A percentile compares a stretch with the other conserved stretches of the same genome.
These are phyloP conservation scores for Zasmidium angulare DNA, from an alignment of 2,329 filamentous ascomycete species.

Conservation along the genomic window DNA sequence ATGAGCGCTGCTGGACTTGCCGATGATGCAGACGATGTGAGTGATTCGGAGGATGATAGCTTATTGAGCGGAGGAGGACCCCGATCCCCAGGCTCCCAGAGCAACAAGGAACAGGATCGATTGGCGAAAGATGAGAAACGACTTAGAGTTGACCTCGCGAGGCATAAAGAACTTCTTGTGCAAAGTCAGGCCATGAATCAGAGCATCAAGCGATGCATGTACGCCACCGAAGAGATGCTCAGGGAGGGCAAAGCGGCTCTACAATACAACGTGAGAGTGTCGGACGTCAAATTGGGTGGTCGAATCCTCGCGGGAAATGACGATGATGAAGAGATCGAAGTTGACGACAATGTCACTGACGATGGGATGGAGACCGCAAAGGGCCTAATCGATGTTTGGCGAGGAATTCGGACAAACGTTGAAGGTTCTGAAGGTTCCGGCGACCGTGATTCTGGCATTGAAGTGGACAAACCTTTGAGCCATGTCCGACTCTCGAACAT, in stretches of 20 bases:
- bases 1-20: conserved; percentile 22
- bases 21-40: conserved; percentile 27
- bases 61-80: conserved; percentile 32
- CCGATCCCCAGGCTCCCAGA: conserved; percentile 39
- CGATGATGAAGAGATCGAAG: conserved; percentile 30
- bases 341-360: conserved; percentile 21
- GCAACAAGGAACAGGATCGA: conserved; percentile 50
- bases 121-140: conserved; percentile 77
- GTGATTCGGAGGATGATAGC: conserved; percentile 30
- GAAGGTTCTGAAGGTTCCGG: conserved; percentile 27
- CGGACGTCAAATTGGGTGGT: conserved; percentile 78
- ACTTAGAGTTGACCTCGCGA: conserved; percentile 79
- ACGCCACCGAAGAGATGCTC: conserved; percentile 88
- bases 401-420: conserved; percentile 19
- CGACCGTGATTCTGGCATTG: conserved; percentile 36
- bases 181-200: conserved; percentile 96
- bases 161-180: conserved; percentile 82
- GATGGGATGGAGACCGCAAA: conserved; percentile 25
- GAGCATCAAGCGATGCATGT: conserved; percentile 83
- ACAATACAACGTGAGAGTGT: conserved; percentile 74
- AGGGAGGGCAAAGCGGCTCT: conserved; percentile 84
- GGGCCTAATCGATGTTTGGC: conserved; percentile 30
- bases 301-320: conserved; percentile 69
- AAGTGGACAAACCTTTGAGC: conserved; percentile 26
- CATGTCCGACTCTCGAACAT: conserved; percentile 10